phyloP scores from a whole-genome alignment of 129 eudicot species.

The Glebionis coronaria region DNA sequence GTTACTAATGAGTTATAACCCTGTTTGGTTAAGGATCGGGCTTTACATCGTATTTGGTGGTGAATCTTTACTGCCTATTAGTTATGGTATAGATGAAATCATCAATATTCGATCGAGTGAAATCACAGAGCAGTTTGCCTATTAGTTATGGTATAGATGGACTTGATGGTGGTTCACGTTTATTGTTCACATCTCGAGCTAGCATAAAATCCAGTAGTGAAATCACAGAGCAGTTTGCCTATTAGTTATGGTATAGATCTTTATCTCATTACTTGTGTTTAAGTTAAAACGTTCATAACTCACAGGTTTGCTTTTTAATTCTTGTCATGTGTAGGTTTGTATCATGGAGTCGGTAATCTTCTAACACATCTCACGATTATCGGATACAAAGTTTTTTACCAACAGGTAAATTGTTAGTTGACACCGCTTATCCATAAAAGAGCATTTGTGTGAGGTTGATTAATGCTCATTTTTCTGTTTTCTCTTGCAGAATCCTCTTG shows the following conservation, averaged over 20 bases:
- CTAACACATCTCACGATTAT: conserved; percentile 72
- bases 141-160: conserved; percentile 91
- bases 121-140: conserved; percentile 77
- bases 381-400: conserved; percentile 84
- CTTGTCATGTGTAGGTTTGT: conserved; percentile 55
- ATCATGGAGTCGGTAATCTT: conserved; percentile 98
- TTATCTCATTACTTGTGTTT: not conserved
- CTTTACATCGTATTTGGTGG: conserved; percentile 70
- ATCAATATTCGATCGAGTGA: conserved; percentile 87
- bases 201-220: conserved; percentile 70
- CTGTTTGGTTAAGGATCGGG: conserved; percentile 87
- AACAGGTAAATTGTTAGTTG: conserved; percentile 49
- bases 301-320: conserved; percentile 10
- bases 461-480: too few relatives aligned
- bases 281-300: conserved; percentile 4
- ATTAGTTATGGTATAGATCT: too few relatives aligned
- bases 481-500: too few relatives aligned
- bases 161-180: conserved; percentile 97
- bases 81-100: too few relatives aligned
- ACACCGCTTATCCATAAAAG: not conserved
- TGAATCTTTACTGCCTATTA: too few relatives aligned
- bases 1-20: conserved; percentile 71
- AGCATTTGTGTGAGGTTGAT: not conserved
- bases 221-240: conserved; percentile 27
- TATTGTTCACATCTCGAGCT: conserved; percentile 62